Evolutionary conservation across 78 protist species (phyloP).

Genomic region (Dictyostelium citrinum): DNA sequence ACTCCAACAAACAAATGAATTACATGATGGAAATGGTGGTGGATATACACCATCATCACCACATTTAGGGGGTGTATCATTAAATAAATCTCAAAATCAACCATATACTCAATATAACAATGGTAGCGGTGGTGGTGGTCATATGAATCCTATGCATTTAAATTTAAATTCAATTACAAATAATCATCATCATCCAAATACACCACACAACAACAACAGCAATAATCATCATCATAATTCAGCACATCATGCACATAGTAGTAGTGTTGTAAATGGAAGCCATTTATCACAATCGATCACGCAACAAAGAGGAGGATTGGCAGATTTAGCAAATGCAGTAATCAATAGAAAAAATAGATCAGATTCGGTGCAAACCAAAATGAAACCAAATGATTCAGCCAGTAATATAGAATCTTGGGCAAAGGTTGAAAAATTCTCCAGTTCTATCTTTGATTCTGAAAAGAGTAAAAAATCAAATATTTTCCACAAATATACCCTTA

Average conservation of each 20-base stretch:
- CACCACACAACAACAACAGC: neutral
- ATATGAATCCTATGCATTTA: neutral
- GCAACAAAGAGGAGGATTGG: neutral
- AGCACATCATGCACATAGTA: neutral
- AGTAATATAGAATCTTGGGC: slow-evolving; percentile 1
- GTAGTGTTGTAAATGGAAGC: neutral
- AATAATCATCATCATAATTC: neutral
- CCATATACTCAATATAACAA: neutral
- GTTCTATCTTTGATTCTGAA: neutral
- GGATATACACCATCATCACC: neutral
- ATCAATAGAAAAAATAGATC: neutral
- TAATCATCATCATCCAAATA: neutral
- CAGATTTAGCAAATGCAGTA: neutral
- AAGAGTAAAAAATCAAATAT: slow-evolving; percentile 10
- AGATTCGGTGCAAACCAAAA: slow-evolving; percentile 5
- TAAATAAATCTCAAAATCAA: neutral
- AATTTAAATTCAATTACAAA: neutral
- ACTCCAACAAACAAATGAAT: neutral
- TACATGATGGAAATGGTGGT: neutral
- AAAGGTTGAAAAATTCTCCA: neutral
- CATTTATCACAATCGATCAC: neutral
- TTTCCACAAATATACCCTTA: slow-evolving; percentile 45
- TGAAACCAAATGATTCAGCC: neutral
- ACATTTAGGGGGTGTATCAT: neutral
- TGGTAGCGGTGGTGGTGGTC: neutral